A percentile compares a stretch with the other conserved stretches of the same genome.
Evolutionary conservation across 2,329 filamentous ascomycete species (phyloP).

Genomic region (Pseudogymnoascus sp.): DNA sequence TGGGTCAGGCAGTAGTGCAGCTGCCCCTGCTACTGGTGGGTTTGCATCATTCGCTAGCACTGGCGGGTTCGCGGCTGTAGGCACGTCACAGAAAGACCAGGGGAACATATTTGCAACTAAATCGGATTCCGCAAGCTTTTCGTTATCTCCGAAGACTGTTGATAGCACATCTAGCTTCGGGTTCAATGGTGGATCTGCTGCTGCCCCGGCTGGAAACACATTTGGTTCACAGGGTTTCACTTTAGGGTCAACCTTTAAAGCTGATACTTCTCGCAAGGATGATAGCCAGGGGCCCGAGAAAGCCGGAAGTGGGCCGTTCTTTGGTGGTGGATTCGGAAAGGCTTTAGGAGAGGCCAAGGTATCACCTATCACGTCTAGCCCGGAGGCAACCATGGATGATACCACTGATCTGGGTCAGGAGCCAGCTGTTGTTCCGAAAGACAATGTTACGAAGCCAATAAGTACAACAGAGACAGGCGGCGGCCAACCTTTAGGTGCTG

Average conservation of each 20-base stretch:
- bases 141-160: constrained; percentile 27
- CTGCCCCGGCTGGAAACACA: constrained; percentile 19
- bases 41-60: constrained; percentile 48
- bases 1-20: constrained; percentile 26
- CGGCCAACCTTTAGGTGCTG: background rate
- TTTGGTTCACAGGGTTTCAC: constrained; percentile 27
- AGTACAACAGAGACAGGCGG: background rate
- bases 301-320: constrained; percentile 41
- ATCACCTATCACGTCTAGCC: constrained; percentile 17
- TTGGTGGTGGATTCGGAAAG: constrained; percentile 53
- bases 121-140: background rate
- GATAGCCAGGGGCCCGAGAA: constrained; percentile 39
- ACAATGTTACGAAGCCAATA: background rate
- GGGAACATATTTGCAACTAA: constrained; percentile 25
- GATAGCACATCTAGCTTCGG: constrained; percentile 20
- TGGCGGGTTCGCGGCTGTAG: constrained; percentile 42
- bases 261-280: constrained; percentile 46
- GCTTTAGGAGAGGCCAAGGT: constrained; percentile 44
- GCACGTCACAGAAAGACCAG: constrained; percentile 27
- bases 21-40: constrained; percentile 34
- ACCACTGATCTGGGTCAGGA: background rate
- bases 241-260: constrained; percentile 30
- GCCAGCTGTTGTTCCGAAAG: background rate
- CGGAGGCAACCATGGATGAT: constrained; percentile 44
- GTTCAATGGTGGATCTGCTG: constrained; percentile 7